A percentile compares a stretch with the other conserved stretches of the same genome.
phyloP scores from a whole-genome alignment of 192 early-diverging fungal genomes.

The Phlyctochytrium bullatum region DNA sequence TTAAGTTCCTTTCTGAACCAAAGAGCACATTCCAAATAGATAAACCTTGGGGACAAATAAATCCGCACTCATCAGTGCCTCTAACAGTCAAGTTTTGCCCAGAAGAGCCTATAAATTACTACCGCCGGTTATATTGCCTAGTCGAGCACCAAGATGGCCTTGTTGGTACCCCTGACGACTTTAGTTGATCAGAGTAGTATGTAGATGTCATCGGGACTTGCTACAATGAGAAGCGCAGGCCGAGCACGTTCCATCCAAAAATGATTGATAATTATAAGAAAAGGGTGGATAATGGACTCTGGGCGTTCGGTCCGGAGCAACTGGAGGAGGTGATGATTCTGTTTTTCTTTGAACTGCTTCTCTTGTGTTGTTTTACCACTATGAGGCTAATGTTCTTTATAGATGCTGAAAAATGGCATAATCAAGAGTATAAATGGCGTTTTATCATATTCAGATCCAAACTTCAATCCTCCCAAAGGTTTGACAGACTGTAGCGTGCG shows the following conservation, averaged over 20 bases:
- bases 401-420: conserved; percentile 45
- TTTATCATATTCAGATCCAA: conserved; percentile 26
- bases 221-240: conserved; percentile 55
- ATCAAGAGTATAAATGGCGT: conserved; percentile 35
- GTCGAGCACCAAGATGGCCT: conserved; percentile 55
- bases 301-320: conserved; percentile 54
- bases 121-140: conserved; percentile 54
- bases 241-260: conserved; percentile 45
- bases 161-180: conserved; percentile 21
- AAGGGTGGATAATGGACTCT: conserved; percentile 49
- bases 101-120: conserved; percentile 55
- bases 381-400: conserved; percentile 1
- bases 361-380: too few relatives aligned
- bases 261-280: conserved; percentile 44
- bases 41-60: conserved; percentile 49
- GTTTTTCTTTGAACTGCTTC: conserved; percentile 11
- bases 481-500: too few relatives aligned
- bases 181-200: conserved; percentile 20
- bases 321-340: conserved; percentile 47
- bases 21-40: conserved; percentile 51
- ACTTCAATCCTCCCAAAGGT: conserved; percentile 9
- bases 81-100: conserved; percentile 53
- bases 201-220: conserved; percentile 56
- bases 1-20: conserved; percentile 45
- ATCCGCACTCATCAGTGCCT: conserved; percentile 48